Percentiles rank a stretch among this genome's conserved stretches.
Conservation (phyloP, 441 rosid species). For the Arabidopsis lyrata region DNA sequence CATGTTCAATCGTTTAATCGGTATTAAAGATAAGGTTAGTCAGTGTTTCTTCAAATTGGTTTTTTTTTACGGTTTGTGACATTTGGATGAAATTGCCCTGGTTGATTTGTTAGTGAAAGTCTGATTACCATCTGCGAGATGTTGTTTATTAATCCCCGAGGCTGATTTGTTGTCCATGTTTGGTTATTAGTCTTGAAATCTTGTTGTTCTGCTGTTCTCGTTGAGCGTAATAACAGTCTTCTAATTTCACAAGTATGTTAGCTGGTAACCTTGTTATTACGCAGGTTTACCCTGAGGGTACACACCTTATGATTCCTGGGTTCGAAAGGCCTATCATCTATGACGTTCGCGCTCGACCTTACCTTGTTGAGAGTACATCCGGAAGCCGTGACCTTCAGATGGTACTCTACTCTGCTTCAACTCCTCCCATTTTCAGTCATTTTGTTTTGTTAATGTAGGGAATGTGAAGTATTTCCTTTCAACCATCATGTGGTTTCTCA, state of each 20-base stretch:
- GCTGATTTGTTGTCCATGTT: not conserved
- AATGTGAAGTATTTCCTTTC: not conserved
- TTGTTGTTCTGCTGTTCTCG: not conserved
- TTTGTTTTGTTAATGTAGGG: not conserved
- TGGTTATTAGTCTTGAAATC: not conserved
- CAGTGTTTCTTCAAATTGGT: not conserved
- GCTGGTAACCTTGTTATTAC: constrained; percentile 28
- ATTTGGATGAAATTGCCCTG: not conserved
- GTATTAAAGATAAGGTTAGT: constrained; percentile 44
- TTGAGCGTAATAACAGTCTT: not conserved
- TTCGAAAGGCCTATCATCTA: constrained; percentile 87
- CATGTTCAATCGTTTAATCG: constrained; percentile 47
- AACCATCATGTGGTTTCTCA: not conserved
- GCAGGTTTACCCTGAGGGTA: constrained; percentile 93
- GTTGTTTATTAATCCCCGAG: not conserved
- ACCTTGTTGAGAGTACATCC: constrained; percentile 88
- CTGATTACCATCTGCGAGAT: not conserved
- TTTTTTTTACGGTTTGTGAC: not conserved
- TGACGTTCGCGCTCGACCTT: constrained; percentile 93
- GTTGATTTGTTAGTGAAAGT: constrained; percentile 1
- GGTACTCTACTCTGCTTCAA: constrained; percentile 52
- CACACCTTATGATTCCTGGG: constrained; percentile 90
- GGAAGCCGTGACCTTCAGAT: constrained; percentile 98
- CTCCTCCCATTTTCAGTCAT: not conserved
- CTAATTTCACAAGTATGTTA: not conserved